Base-by-base conservation (phyloP, 2,329 filamentous ascomycete species). In the Arachnomyces sp. region DNA sequence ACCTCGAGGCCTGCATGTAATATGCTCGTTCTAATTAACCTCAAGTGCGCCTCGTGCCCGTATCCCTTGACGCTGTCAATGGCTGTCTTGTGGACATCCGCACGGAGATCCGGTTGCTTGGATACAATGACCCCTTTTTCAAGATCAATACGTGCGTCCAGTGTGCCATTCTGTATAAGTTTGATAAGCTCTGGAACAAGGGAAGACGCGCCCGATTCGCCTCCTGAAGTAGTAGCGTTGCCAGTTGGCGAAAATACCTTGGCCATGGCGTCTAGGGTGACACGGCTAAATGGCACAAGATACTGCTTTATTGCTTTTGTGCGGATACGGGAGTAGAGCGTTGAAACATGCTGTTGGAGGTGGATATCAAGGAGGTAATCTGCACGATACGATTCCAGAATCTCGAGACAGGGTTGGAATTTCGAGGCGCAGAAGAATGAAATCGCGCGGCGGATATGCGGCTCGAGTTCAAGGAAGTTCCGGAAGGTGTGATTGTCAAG, bases 291-390 rank as follows among this genome's bases (percentile, higher is more conserved):
- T 0, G 92, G 89, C 16, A 86, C 74, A 52, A 95, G 84, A 65
- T 95, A 96, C 56, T 95, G 86, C 16, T 89, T 78, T 44, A 98
- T 95, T 54, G 89, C 90, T 68, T 95, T 95, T 54, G 76, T 84
- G 43, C 92, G 80, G 51, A 98, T 88, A 35, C 72, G 69, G 8
- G 74, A 69, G 65, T 89, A 92, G 14, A 98, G 71, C 1, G 68
- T 65, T 29, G 73, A 57, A 13, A 95, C 70, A 49, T 94, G 85
- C 46, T 73, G 77, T 44, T 85, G 81, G 5, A 98, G 75, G 60
- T 95, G 83, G 14, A 95, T 69, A 56, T 98, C 92, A 4, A 96
- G 77, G n/a, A 89, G 72, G 59, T 92, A 96, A 62, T 98, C 92
- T 28, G 79, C 68, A 36, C 80, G 80, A 61, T 92, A 90, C 4